These are phyloP conservation scores for Cyberlindnera mississippiensis DNA, from an alignment of 805 yeast species.

Conservation along the genomic window DNA sequence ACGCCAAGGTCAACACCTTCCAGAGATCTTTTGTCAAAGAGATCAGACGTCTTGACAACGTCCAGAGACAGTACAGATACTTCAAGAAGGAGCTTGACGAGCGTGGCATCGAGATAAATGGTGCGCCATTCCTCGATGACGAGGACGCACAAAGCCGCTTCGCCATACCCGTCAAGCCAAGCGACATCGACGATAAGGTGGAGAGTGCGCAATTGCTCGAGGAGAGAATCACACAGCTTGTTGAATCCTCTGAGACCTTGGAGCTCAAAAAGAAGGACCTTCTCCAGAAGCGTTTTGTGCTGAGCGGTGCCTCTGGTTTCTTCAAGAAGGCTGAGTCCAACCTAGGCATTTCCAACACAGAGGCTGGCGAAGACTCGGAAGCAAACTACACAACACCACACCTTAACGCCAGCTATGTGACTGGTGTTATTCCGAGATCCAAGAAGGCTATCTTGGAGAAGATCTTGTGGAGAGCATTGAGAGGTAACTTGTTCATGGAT, in stretches of 20 bases:
- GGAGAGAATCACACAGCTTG: constrained; percentile 67
- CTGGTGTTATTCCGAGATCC: constrained; percentile 79
- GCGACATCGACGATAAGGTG: constrained; percentile 56
- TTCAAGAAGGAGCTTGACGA: constrained; percentile 48
- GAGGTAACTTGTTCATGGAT: constrained; percentile 86
- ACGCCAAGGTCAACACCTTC: constrained; percentile 74
- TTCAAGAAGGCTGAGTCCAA: constrained; percentile 31
- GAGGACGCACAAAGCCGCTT: constrained; percentile 25
- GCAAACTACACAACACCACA: constrained; percentile 24
- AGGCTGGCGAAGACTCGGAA: constrained; percentile 22
- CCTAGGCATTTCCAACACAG: background rate
- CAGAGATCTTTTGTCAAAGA: constrained; percentile 92
- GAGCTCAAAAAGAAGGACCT: constrained; percentile 58
- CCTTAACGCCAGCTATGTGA: constrained; percentile 45
- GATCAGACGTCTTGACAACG: constrained; percentile 76
- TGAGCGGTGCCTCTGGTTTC: constrained; percentile 46
- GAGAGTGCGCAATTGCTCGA: constrained; percentile 70
- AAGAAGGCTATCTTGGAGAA: constrained; percentile 70
- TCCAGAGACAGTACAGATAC: constrained; percentile 76
- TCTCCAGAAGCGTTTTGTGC: constrained; percentile 55
- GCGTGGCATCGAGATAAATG: constrained; percentile 38
- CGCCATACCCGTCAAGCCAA: constrained; percentile 28
- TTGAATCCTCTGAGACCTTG: constrained; percentile 62
- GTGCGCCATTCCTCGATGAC: constrained; percentile 25
- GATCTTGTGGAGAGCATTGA: constrained; percentile 86